A percentile compares a stretch with the other conserved stretches of the same genome.
These are phyloP conservation scores for Backusella macrospora DNA, from an alignment of 192 early-diverging fungal species.

Conservation along the genomic window DNA sequence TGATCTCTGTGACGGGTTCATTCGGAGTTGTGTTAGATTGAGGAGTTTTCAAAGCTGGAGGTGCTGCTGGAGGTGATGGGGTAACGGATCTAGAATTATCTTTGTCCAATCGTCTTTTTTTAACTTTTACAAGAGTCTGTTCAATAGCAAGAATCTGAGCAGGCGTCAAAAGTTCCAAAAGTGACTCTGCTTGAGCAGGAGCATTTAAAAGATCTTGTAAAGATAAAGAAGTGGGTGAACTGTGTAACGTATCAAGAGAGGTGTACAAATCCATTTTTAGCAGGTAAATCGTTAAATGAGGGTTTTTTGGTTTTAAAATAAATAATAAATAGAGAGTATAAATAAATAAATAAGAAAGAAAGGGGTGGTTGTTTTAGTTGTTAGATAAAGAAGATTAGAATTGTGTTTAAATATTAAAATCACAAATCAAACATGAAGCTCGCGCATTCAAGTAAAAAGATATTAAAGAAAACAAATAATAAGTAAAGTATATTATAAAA, in stretches of 20 bases:
- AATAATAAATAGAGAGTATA: slow-evolving; percentile 8
- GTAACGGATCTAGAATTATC: not conserved
- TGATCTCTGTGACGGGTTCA: slow-evolving; percentile 40
- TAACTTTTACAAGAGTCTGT: slow-evolving; percentile 23
- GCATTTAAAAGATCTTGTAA: slow-evolving; percentile 30
- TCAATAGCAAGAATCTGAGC: slow-evolving; percentile 28
- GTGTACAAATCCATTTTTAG: slow-evolving; percentile 24
- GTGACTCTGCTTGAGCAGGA: slow-evolving; percentile 27
- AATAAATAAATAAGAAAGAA: slow-evolving; percentile 4
- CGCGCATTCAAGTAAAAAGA: slow-evolving; percentile 16
- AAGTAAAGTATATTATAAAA: slow-evolving; percentile 9
- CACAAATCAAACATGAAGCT: slow-evolving; percentile 16
- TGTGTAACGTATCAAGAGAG: slow-evolving; percentile 19
- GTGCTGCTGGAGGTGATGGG: not conserved
- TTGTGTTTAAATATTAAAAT: slow-evolving; percentile 12
- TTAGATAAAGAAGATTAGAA: not conserved
- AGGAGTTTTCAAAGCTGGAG: slow-evolving; percentile 17
- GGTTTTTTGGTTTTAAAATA: not conserved
- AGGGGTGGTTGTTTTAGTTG: not conserved
- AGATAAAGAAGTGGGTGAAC: slow-evolving; percentile 27
- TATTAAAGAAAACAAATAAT: slow-evolving; percentile 1
- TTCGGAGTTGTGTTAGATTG: slow-evolving; percentile 3
- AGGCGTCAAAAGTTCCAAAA: slow-evolving; percentile 29
- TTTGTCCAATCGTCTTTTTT: slow-evolving; percentile 21
- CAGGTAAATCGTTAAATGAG: not conserved